Conservation (phyloP, 139 green algal genomes). For the Tetratostichococcus sp. region DNA sequence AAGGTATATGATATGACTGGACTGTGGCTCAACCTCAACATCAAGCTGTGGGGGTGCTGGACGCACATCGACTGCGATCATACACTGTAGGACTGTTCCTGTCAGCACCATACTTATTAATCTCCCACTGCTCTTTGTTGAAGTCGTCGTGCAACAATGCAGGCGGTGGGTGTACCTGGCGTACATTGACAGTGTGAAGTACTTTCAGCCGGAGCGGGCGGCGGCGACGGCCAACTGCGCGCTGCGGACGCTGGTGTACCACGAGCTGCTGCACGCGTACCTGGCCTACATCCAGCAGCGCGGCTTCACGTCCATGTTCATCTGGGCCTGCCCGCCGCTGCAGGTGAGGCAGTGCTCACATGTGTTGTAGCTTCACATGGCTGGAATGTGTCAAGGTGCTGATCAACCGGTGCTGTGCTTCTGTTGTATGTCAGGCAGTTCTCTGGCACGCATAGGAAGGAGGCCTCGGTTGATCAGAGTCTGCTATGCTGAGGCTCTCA, state of each 20-base stretch:
- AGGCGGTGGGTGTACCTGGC: constrained; percentile 84
- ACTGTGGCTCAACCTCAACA: too few species aligned
- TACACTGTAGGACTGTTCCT: too few species aligned
- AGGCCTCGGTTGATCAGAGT: too few species aligned
- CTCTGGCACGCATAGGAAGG: too few species aligned
- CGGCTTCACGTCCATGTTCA: constrained; percentile 94
- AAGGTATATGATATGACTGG: too few species aligned
- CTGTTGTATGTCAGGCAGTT: too few species aligned
- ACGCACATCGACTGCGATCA: too few species aligned
- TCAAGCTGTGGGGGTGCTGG: too few species aligned
- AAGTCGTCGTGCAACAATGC: neutral
- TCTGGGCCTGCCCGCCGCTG: constrained; percentile 97
- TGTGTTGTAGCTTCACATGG: neutral
- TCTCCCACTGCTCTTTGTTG: neutral
- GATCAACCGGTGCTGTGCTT: too few species aligned
- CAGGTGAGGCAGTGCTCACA: constrained; percentile 41
- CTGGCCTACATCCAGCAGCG: constrained; percentile 75
- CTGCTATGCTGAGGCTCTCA: too few species aligned
- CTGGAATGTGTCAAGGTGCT: neutral
- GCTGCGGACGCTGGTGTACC: constrained; percentile 95
- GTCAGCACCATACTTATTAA: too few species aligned
- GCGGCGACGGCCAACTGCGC: constrained; percentile 30
- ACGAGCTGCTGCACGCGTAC: constrained; percentile 94
- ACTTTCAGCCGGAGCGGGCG: constrained; percentile 87
- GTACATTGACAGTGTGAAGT: constrained; percentile 98